Evolutionary conservation across 306 rosid species (phyloP).

Genomic region (Gleditsia sinensis): DNA sequence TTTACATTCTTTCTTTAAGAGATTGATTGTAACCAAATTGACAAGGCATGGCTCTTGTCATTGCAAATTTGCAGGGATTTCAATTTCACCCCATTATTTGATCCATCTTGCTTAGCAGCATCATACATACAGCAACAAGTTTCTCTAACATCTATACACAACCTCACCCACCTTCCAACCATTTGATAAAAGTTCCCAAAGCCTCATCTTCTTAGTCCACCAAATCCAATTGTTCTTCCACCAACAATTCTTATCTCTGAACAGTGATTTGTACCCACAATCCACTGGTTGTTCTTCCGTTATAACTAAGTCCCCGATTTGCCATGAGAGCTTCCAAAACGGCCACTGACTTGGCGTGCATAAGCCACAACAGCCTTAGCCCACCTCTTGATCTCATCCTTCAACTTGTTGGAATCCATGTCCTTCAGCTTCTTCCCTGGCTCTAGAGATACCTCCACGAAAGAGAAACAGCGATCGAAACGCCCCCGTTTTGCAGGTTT

Average conservation of each 20-base stretch:
- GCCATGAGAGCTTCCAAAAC: constrained; percentile 52
- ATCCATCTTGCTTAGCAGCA: constrained; percentile 8
- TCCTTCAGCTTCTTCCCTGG: constrained; percentile 69
- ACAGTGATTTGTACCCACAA: background rate
- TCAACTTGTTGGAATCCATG: constrained; percentile 80
- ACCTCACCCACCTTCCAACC: constrained; percentile 17
- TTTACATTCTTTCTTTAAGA: background rate
- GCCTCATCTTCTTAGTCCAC: background rate
- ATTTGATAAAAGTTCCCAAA: background rate
- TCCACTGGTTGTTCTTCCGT: background rate
- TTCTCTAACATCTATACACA: background rate
- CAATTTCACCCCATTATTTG: constrained; percentile 18
- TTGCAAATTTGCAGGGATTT: background rate
- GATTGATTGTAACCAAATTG: no score
- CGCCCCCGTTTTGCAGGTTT: constrained; percentile 33
- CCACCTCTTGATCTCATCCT: constrained; percentile 78
- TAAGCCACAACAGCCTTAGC: constrained; percentile 89
- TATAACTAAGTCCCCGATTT: background rate
- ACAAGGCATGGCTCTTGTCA: no score
- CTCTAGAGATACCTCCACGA: constrained; percentile 58
- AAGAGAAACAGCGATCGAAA: constrained; percentile 54
- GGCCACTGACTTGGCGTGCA: constrained; percentile 81
- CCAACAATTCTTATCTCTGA: background rate
- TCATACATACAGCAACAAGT: constrained; percentile 10
- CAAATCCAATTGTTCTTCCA: background rate